Percentiles rank a stretch among this genome's conserved stretches.
Conservation (phyloP, 2,329 filamentous ascomycete genomes). For the Zelopaecilomyces penicillatus region DNA sequence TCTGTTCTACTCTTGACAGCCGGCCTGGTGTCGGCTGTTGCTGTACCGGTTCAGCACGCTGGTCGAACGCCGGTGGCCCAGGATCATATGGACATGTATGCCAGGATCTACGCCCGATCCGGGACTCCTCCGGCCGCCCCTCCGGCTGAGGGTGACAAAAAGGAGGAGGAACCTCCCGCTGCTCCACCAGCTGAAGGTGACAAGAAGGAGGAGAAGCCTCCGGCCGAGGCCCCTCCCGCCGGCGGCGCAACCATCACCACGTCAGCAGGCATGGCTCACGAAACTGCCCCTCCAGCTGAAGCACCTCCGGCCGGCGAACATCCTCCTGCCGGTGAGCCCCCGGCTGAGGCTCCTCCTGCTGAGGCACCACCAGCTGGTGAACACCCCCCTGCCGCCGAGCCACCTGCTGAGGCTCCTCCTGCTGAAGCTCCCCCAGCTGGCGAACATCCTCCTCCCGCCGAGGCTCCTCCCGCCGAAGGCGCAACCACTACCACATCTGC, state of each 20-base stretch:
- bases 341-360: background rate
- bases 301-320: background rate
- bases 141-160: background rate
- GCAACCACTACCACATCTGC: background rate
- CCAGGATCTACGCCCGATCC: background rate
- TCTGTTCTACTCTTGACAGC: slow-evolving; percentile 19
- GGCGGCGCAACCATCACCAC: background rate
- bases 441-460: too few relatives aligned
- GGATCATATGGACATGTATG: background rate
- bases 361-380: background rate
- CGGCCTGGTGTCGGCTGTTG: slow-evolving; percentile 22
- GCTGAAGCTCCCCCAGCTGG: background rate
- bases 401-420: background rate
- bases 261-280: background rate
- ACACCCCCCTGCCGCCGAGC: too few relatives aligned
- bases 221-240: background rate
- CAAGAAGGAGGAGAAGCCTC: background rate
- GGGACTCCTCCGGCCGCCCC: background rate
- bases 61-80: background rate
- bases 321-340: too few relatives aligned
- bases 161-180: background rate
- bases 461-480: background rate
- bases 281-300: background rate
- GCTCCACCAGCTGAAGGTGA: background rate
- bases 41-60: slow-evolving; percentile 13